Conservation (phyloP, 768 basidiomycete species). For the Grammothele lineata region DNA sequence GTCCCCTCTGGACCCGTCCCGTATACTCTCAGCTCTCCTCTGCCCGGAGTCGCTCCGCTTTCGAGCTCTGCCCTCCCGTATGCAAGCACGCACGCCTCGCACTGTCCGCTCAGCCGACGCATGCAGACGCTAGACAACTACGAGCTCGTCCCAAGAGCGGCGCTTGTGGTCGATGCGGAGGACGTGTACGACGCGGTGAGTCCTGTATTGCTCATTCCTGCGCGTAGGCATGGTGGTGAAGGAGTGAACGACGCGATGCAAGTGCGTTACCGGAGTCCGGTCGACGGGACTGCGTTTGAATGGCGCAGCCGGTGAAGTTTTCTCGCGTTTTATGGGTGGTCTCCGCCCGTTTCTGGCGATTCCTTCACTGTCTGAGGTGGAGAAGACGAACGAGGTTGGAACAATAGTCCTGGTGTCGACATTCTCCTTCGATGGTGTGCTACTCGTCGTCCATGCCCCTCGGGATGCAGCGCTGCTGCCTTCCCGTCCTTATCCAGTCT, state of each 20-base stretch:
- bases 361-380: no score
- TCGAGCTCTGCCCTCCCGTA: neutral
- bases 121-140: conserved; percentile 18
- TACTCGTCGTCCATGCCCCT: neutral
- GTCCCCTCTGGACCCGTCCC: conserved; percentile 13
- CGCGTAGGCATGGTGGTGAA: conserved; percentile 8
- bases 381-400: no score
- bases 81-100: neutral
- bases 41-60: conserved; percentile 13
- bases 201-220: conserved; percentile 4
- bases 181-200: conserved; percentile 11
- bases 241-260: conserved; percentile 9
- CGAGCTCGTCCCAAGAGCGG: conserved; percentile 5
- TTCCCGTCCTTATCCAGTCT: no score
- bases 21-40: conserved; percentile 16
- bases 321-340: no score
- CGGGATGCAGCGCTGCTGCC: no score
- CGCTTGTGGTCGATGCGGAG: conserved; percentile 4
- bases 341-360: no score
- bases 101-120: conserved; percentile 16
- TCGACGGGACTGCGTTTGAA: conserved; percentile 13
- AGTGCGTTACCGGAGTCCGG: conserved; percentile 20
- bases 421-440: neutral
- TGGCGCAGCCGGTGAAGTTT: no score
- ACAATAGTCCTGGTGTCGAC: neutral